These are phyloP conservation scores for Pleurotus cornucopiae DNA, from an alignment of 768 basidiomycete species.

Conservation along the genomic window DNA sequence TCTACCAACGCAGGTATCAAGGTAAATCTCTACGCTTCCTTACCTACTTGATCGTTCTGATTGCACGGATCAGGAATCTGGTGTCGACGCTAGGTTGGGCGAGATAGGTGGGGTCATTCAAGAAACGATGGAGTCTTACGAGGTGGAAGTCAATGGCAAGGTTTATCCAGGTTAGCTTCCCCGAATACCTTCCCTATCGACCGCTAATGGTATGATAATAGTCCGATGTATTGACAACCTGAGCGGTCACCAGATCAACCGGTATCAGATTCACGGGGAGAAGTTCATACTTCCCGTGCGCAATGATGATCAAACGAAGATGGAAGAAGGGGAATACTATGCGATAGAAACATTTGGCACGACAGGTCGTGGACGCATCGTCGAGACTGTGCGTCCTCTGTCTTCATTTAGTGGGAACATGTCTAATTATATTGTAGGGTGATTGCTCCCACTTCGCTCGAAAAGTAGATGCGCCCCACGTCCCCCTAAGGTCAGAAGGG, in stretches of 20 bases:
- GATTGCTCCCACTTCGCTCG: conserved; percentile 93
- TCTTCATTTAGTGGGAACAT: background rate
- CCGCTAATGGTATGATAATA: conserved; percentile 21
- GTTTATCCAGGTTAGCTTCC: conserved; percentile 62
- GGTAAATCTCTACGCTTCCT: conserved; percentile 33
- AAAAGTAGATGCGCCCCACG: conserved; percentile 62
- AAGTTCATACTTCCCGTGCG: conserved; percentile 91
- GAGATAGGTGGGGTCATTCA: conserved; percentile 91
- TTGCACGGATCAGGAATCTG: conserved; percentile 67
- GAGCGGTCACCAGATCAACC: conserved; percentile 90
- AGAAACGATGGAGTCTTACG: conserved; percentile 99
- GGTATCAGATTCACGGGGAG: conserved; percentile 89
- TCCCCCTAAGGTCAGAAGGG: conserved; percentile 61
- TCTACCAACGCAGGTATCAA: conserved; percentile 91
- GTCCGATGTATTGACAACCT: conserved; percentile 94
- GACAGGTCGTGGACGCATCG: conserved; percentile 86
- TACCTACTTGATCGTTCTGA: background rate
- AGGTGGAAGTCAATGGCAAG: conserved; percentile 89
- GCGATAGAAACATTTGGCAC: conserved; percentile 99
- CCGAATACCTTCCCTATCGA: conserved; percentile 1
- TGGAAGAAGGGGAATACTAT: conserved; percentile 99
- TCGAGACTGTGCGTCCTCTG: conserved; percentile 59
- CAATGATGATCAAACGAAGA: conserved; percentile 87
- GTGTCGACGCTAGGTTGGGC: conserved; percentile 91
- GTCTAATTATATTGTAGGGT: conserved; percentile 45